Conservation (phyloP, 345 rosid species). For the Leavenworthia alabamica region DNA sequence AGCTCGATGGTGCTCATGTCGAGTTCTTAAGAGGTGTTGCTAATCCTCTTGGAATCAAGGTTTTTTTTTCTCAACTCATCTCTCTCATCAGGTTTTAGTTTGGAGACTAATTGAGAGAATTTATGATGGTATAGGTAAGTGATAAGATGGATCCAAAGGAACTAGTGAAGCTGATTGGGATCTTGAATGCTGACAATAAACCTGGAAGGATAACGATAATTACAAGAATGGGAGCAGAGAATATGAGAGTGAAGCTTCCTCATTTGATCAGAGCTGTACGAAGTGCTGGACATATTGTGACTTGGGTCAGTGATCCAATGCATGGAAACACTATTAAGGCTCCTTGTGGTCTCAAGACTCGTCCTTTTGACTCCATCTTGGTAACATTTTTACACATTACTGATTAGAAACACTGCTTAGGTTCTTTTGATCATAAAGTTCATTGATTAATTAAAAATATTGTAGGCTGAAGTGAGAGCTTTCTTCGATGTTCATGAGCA, state of each 20-base stretch:
- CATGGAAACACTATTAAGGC: slow-evolving; percentile 96
- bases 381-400: slow-evolving; percentile 31
- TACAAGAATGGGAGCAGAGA: slow-evolving; percentile 91
- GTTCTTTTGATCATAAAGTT: too few species aligned
- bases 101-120: neutral
- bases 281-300: slow-evolving; percentile 72
- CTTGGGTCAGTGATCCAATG: slow-evolving; percentile 97
- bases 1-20: slow-evolving; percentile 70
- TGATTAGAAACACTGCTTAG: too few species aligned
- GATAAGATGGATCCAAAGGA: slow-evolving; percentile 92
- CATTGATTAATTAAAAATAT: neutral
- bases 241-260: slow-evolving; percentile 94
- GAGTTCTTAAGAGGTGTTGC: slow-evolving; percentile 74
- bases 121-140: slow-evolving; percentile 56
- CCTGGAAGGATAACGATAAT: slow-evolving; percentile 82
- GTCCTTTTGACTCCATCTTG: slow-evolving; percentile 85
- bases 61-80: slow-evolving; percentile 4
- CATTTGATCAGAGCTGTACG: slow-evolving; percentile 77
- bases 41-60: slow-evolving; percentile 77
- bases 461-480: slow-evolving; percentile 64
- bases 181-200: slow-evolving; percentile 79
- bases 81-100: too few species aligned
- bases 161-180: slow-evolving; percentile 76
- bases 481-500: slow-evolving; percentile 69
- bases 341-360: slow-evolving; percentile 93